phyloP scores from a whole-genome alignment of 2,329 filamentous ascomycete species.

The Arthroderma sp. region DNA sequence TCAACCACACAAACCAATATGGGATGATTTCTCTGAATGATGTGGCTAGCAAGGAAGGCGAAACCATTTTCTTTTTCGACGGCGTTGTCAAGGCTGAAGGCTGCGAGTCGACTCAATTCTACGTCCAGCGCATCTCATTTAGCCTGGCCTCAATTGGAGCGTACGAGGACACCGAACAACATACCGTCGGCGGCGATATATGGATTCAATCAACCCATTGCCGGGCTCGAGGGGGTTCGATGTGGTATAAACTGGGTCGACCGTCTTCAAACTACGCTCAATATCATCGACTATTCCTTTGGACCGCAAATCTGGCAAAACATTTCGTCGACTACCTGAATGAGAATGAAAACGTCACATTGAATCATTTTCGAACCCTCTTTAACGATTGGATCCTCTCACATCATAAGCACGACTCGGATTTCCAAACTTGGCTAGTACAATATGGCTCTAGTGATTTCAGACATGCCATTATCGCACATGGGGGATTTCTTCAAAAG shows the following conservation, averaged over 20 bases:
- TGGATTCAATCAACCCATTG: constrained; percentile 48
- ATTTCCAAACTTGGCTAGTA: constrained; percentile 43
- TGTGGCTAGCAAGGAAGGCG: constrained; percentile 30
- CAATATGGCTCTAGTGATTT: constrained; percentile 46
- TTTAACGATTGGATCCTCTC: constrained; percentile 47
- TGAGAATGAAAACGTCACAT: constrained; percentile 26
- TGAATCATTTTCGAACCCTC: constrained; percentile 43
- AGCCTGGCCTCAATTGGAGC: constrained; percentile 50
- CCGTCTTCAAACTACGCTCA: constrained; percentile 49
- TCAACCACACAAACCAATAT: constrained; percentile 19
- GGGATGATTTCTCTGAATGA: constrained; percentile 46
- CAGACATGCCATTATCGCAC: constrained; percentile 44
- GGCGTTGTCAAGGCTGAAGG: constrained; percentile 30
- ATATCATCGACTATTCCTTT: constrained; percentile 52
- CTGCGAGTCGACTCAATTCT: constrained; percentile 27
- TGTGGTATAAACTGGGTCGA: constrained; percentile 51
- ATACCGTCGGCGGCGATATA: constrained; percentile 39
- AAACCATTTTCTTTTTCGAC: constrained; percentile 42
- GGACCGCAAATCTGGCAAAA: constrained; percentile 59
- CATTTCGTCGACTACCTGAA: constrained; percentile 56
- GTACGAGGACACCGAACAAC: constrained; percentile 42
- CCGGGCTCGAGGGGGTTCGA: constrained; percentile 15
- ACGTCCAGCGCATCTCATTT: constrained; percentile 46
- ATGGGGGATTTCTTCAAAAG: constrained; percentile 52
- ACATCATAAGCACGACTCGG: constrained; percentile 29